These are phyloP conservation scores for Phytophthora cryptogea DNA, from an alignment of 352 stramenopile genomes.

Conservation along the genomic window DNA sequence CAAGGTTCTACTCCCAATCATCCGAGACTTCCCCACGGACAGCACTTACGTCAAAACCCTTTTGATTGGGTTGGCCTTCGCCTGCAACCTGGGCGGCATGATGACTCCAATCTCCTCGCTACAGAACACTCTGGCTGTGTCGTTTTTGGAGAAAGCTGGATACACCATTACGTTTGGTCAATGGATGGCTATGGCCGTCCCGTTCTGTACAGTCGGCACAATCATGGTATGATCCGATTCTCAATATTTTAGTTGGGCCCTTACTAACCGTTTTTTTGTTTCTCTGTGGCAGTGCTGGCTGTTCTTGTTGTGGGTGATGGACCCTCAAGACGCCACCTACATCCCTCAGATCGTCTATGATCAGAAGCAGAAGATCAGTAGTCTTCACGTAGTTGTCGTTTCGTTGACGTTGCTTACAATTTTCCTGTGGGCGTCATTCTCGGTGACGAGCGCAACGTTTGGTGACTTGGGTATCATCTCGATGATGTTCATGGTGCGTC, in stretches of 20 bases:
- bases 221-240: constrained; percentile 60
- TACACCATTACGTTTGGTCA: constrained; percentile 90
- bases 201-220: constrained; percentile 87
- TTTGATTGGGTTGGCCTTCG: constrained; percentile 92
- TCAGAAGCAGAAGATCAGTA: constrained; percentile 90
- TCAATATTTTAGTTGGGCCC: background rate
- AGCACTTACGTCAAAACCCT: constrained; percentile 91
- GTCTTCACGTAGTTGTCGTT: constrained; percentile 88
- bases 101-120: constrained; percentile 94
- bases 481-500: constrained; percentile 88
- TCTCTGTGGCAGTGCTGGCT: constrained; percentile 74
- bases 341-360: constrained; percentile 94
- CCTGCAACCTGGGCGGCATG: constrained; percentile 93
- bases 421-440: constrained; percentile 90
- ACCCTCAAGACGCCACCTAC: constrained; percentile 86
- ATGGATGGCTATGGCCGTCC: constrained; percentile 90
- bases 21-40: constrained; percentile 84
- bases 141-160: constrained; percentile 85
- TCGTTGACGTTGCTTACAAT: constrained; percentile 91
- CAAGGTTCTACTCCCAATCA: constrained; percentile 84
- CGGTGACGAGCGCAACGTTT: constrained; percentile 85
- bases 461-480: constrained; percentile 92
- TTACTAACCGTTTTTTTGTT: constrained; percentile 5
- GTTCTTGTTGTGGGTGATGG: constrained; percentile 86
- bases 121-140: constrained; percentile 88